Evolutionary conservation across 257 asterid genomes (phyloP).

Genomic region (Cordia subcordata): DNA sequence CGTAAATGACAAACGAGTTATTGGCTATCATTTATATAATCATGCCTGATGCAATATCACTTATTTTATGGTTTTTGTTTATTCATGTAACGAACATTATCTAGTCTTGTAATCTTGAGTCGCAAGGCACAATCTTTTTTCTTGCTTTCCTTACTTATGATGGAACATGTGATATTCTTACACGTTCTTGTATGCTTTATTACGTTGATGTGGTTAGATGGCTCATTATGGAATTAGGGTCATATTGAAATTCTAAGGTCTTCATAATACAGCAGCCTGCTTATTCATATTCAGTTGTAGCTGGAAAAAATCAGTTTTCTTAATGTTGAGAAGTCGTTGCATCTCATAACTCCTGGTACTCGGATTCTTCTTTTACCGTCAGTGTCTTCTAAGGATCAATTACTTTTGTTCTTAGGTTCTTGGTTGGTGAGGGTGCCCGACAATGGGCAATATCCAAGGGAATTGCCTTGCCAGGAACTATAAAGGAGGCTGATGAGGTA

Average conservation of each 20-base stretch:
- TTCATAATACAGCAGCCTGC: no score
- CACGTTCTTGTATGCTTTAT: not conserved
- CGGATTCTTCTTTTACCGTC: not conserved
- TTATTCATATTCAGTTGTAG: not conserved
- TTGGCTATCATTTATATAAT: no score
- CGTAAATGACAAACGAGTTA: no score
- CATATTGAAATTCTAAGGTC: no score
- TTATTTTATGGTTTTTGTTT: no score
- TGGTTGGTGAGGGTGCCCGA: conserved; percentile 92
- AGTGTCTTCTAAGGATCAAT: not conserved
- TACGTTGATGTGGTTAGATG: not conserved
- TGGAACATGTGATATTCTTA: not conserved
- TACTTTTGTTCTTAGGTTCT: conserved; percentile 47
- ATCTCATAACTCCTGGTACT: conserved; percentile 1
- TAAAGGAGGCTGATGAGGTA: conserved; percentile 59
- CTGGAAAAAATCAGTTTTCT: not conserved
- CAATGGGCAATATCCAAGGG: conserved; percentile 86
- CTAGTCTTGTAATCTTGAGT: no score
- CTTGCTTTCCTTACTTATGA: no score
- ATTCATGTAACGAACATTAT: no score
- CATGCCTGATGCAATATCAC: no score
- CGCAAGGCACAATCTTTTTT: no score
- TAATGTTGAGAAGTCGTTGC: not conserved
- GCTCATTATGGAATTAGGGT: not conserved
- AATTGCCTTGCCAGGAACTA: conserved; percentile 34